Percentiles rank a stretch among this genome's conserved stretches.
phyloP scores from a whole-genome alignment of 176 grass and related monocot species.

The Bothriochloa decipiens region DNA sequence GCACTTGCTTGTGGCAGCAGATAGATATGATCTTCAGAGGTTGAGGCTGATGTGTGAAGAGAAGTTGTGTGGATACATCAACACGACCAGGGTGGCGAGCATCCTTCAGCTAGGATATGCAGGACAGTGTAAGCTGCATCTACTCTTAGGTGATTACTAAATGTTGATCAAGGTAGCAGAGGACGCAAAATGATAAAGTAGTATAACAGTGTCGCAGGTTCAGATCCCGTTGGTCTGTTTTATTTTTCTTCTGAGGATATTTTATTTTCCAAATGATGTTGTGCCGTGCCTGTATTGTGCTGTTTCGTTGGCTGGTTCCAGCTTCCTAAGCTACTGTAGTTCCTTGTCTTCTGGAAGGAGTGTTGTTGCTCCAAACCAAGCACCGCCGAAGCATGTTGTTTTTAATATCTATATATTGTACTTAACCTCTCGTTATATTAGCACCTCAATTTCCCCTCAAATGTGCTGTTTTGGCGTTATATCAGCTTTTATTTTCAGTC shows the following conservation, averaged over 20 bases:
- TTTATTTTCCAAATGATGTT: too few relatives aligned
- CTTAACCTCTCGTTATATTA: neutral
- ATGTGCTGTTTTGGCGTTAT: neutral
- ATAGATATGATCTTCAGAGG: constrained; percentile 38
- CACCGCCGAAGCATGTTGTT: too few relatives aligned
- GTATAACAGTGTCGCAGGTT: neutral
- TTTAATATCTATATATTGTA: neutral
- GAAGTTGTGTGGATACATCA: neutral
- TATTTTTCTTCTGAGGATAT: too few relatives aligned
- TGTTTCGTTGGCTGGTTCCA: neutral
- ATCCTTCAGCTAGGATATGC: neutral
- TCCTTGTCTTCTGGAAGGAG: too few relatives aligned
- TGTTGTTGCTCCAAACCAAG: too few relatives aligned
- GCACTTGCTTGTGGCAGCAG: constrained; percentile 49
- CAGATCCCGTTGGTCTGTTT: neutral
- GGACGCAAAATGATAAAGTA: neutral
- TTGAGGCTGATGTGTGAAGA: constrained; percentile 35
- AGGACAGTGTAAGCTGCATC: neutral
- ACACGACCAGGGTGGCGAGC: neutral
- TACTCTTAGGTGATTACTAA: neutral
- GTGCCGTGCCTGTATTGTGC: too few relatives aligned
- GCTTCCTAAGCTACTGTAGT: neutral
- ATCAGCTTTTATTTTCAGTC: too few relatives aligned
- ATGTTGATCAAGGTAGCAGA: neutral
- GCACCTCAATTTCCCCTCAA: neutral